Conservation (phyloP, 2,329 filamentous ascomycete species). For the Colletotrichum paranaense region DNA sequence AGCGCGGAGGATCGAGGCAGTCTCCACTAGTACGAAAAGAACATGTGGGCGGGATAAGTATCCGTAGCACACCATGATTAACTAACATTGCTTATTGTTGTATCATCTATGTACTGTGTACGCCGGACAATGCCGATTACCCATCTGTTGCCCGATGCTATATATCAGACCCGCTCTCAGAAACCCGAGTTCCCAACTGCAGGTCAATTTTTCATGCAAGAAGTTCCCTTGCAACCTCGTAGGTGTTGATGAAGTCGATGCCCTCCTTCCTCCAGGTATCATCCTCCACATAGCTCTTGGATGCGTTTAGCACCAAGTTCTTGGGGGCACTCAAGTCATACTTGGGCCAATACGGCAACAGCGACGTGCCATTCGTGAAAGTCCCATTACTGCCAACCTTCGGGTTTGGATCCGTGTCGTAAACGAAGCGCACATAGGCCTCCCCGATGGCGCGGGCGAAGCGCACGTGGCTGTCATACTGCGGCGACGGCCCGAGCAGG, state of each 20-base stretch:
- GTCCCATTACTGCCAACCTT: slow-evolving; percentile 21
- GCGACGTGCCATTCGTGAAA: slow-evolving; percentile 23
- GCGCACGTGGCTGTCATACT: slow-evolving; percentile 50
- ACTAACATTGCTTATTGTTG: not conserved
- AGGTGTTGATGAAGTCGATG: slow-evolving; percentile 55
- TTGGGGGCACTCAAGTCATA: slow-evolving; percentile 51
- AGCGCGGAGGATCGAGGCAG: not conserved
- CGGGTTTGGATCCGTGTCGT: slow-evolving; percentile 54
- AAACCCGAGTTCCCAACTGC: too few relatives aligned
- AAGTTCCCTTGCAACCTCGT: slow-evolving; percentile 50
- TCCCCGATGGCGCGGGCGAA: slow-evolving; percentile 51
- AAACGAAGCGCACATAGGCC: slow-evolving; percentile 57
- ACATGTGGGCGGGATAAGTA: not conserved
- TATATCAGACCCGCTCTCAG: too few relatives aligned
- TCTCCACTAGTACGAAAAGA: not conserved
- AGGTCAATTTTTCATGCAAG: slow-evolving; percentile 35
- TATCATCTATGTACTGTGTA: not conserved
- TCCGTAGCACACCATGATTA: not conserved
- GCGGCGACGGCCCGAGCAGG: slow-evolving; percentile 55
- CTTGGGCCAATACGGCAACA: slow-evolving; percentile 53
- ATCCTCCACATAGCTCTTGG: slow-evolving; percentile 54
- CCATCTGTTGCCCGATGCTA: not conserved
- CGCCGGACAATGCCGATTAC: not conserved
- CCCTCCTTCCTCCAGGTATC: slow-evolving; percentile 60
- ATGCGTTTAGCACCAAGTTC: slow-evolving; percentile 60